phyloP scores from a whole-genome alignment of 129 eudicot species.

The Tagetes erecta region DNA sequence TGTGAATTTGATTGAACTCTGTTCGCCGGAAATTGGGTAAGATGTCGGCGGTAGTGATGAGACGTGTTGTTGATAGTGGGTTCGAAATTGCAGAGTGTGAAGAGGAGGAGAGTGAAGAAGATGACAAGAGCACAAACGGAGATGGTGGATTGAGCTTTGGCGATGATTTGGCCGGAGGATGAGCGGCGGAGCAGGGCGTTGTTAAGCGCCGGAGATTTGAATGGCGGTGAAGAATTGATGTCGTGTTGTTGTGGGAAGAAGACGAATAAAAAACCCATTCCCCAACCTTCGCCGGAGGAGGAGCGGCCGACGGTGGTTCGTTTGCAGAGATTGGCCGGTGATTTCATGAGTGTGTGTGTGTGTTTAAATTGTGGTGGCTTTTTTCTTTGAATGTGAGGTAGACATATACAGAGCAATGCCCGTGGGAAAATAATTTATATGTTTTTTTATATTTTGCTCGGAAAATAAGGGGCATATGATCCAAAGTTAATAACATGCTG shows the following conservation, averaged over 20 bases:
- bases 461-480: not conserved
- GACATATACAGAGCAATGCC: not conserved
- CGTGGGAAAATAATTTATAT: too few species aligned
- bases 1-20: conserved; percentile 13
- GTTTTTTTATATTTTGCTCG: not conserved
- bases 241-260: conserved; percentile 68
- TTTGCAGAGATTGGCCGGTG: conserved; percentile 24
- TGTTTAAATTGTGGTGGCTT: conserved; percentile 13
- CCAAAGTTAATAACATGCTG: too few species aligned
- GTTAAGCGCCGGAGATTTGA: conserved; percentile 22
- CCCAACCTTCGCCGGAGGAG: conserved; percentile 43
- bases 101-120: conserved; percentile 62
- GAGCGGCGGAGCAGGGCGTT: conserved; percentile 38
- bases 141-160: conserved; percentile 78
- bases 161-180: conserved; percentile 41
- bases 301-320: conserved; percentile 15
- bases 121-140: conserved; percentile 69
- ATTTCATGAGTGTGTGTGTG: not conserved
- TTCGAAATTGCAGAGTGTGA: conserved; percentile 78
- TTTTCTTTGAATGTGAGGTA: not conserved
- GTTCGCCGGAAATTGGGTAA: conserved; percentile 13
- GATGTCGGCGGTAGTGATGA: conserved; percentile 30
- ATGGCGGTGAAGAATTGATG: conserved; percentile 6
- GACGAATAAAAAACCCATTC: conserved; percentile 81
- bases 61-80: conserved; percentile 43